Conservation (phyloP, 345 rosid species). For the Eutrema yunnanense region DNA sequence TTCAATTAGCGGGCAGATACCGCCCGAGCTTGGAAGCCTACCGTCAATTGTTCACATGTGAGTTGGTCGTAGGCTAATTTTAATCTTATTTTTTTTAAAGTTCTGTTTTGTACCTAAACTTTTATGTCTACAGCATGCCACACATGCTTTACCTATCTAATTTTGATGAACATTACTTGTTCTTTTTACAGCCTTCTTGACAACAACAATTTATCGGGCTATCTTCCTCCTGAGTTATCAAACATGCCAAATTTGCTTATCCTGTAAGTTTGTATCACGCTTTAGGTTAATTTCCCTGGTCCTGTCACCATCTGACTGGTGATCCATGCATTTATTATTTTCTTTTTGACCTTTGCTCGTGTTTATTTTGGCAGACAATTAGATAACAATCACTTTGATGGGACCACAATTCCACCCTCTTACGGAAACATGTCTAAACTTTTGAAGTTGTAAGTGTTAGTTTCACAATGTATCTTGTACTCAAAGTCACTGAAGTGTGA, state of each 20-base stretch:
- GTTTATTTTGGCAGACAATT: slow-evolving; percentile 62
- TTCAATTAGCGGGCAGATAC: slow-evolving; percentile 90
- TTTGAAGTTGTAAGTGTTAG: slow-evolving; percentile 75
- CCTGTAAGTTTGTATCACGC: slow-evolving; percentile 50
- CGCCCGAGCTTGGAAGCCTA: slow-evolving; percentile 70
- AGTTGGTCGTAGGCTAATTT: slow-evolving; percentile 34
- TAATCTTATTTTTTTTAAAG: background rate
- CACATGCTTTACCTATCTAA: background rate
- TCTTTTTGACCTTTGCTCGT: background rate
- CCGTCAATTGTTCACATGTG: slow-evolving; percentile 90
- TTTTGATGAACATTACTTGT: background rate
- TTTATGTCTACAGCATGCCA: background rate
- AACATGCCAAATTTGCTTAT: slow-evolving; percentile 64
- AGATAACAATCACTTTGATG: slow-evolving; percentile 85
- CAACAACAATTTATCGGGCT: slow-evolving; percentile 80
- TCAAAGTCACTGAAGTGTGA: background rate
- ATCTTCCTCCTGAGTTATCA: slow-evolving; percentile 75
- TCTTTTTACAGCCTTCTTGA: slow-evolving; percentile 71
- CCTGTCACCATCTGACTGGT: background rate
- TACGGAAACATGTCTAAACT: slow-evolving; percentile 69
- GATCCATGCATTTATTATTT: background rate
- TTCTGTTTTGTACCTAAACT: background rate
- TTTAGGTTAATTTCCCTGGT: background rate
- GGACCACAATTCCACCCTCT: slow-evolving; percentile 64
- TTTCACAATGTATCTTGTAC: background rate